Base-by-base conservation (phyloP, 108 stramenopile genomes). In the Fragilaria crotonensis region DNA sequence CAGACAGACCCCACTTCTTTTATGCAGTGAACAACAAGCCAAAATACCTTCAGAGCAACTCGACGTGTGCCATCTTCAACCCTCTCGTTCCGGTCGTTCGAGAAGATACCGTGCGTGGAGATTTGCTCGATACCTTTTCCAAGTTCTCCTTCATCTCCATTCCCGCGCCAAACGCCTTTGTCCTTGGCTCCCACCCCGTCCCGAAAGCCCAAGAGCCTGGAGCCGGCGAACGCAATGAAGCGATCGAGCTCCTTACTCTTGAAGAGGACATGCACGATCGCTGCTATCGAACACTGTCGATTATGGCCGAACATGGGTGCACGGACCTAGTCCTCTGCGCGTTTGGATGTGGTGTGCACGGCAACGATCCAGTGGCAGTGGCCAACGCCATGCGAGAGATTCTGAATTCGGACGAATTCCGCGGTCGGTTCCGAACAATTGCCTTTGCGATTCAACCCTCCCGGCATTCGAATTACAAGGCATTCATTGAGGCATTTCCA, bases 291-390 rank as follows among this genome's bases (percentile, higher is more conserved):
- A 51, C 61, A 1, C 28, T 62, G 4, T 31, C 29, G 26, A 62
- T 62, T 27, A 18, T 62, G 14, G 49, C 61, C 28, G 2, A 27
- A 18, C 49, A 53, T 4, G 45, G 23, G 19, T 62, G 77, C 44
- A 71, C 69, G 7, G 77, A 78, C 50, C 48, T 78, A 25, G 73
- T 78, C 11, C 27, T 78, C n/a, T 70, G 72, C 4, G 77, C 77
- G 19, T 78, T 74, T 50, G 77, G 77, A 5, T 78, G 77, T 26
- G 77, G 77, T 25, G 77, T 78, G 2, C 77, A 78, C 25, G 77
- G 77, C 5, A 78, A 78, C 36, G 72, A 77, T 57, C 76, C 76
- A n/a, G 30, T 52, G 52, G 70, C 68, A 67, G 72, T 77, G 21
- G 70, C 70, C n/a, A 28, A 45, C 19, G 67, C 72, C 1, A 72